Evolutionary conservation across 179 eudicot genomes (phyloP).

Genomic region (Silene coronaria): DNA sequence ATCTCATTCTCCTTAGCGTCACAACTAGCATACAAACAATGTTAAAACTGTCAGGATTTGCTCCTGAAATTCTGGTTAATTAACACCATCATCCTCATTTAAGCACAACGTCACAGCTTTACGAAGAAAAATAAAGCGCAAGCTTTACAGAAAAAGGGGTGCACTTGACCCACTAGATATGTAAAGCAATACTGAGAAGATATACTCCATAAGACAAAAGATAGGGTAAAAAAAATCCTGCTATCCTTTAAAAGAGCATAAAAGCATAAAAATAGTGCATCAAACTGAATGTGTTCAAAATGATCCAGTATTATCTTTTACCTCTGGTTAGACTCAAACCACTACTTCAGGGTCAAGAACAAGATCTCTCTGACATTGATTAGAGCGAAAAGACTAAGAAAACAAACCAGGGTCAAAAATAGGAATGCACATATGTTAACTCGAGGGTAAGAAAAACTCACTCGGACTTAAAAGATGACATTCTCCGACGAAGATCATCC

Average conservation of each 20-base stretch:
- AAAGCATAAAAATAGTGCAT: not conserved
- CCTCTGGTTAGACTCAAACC: not conserved
- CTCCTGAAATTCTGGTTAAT: not conserved
- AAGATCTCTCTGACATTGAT: not conserved
- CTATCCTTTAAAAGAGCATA: not conserved
- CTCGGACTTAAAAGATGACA: constrained; percentile 66
- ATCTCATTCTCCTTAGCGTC: constrained; percentile 80
- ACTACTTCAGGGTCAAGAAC: not conserved
- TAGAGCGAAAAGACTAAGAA: not conserved
- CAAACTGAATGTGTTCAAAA: not conserved
- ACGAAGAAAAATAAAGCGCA: not conserved
- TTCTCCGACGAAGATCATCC: constrained; percentile 87
- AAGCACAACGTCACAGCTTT: not conserved
- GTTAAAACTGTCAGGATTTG: constrained; percentile 6
- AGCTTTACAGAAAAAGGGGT: not conserved
- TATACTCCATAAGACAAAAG: not conserved
- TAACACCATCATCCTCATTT: not conserved
- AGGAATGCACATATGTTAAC: not conserved
- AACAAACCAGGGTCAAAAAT: not conserved
- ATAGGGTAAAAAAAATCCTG: not conserved
- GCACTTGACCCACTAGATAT: not conserved
- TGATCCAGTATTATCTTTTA: not conserved
- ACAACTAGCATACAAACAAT: constrained; percentile 37
- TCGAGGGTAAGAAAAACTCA: constrained; percentile 29
- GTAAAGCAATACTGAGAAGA: not conserved